These are phyloP conservation scores for Toxicodendron radicans DNA, from an alignment of 345 rosid species.

Conservation along the genomic window DNA sequence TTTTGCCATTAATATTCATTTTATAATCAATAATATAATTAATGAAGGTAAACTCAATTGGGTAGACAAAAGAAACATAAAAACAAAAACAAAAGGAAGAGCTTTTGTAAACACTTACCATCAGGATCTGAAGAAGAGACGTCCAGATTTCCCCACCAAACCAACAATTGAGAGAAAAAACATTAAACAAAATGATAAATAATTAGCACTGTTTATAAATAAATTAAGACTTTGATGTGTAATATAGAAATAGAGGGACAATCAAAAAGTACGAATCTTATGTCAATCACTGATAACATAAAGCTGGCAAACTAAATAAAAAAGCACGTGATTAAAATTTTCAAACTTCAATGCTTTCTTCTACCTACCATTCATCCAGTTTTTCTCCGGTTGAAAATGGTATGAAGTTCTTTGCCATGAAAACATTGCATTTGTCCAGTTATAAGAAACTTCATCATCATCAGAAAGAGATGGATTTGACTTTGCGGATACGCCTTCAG, in stretches of 20 bases:
- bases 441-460: conserved; percentile 29
- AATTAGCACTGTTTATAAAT: neutral
- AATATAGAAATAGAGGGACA: neutral
- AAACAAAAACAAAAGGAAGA: neutral
- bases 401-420: conserved; percentile 87
- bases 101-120: conserved; percentile 46
- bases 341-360: neutral
- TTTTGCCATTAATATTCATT: neutral
- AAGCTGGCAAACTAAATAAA: neutral
- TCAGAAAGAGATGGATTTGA: conserved; percentile 43
- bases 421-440: conserved; percentile 85
- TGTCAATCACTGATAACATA: neutral
- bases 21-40: neutral
- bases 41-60: neutral
- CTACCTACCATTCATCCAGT: conserved; percentile 97
- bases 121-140: conserved; percentile 74
- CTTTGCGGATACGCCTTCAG: conserved; percentile 66
- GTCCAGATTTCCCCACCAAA: conserved; percentile 24
- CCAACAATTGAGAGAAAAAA: conserved; percentile 13
- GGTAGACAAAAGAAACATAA: neutral
- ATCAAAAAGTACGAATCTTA: neutral
- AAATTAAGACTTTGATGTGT: too few relatives aligned
- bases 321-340: neutral
- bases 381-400: conserved; percentile 81
- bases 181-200: too few relatives aligned